Base-by-base conservation (phyloP, 805 yeast genomes). In the Metschnikowia reukaufii region DNA sequence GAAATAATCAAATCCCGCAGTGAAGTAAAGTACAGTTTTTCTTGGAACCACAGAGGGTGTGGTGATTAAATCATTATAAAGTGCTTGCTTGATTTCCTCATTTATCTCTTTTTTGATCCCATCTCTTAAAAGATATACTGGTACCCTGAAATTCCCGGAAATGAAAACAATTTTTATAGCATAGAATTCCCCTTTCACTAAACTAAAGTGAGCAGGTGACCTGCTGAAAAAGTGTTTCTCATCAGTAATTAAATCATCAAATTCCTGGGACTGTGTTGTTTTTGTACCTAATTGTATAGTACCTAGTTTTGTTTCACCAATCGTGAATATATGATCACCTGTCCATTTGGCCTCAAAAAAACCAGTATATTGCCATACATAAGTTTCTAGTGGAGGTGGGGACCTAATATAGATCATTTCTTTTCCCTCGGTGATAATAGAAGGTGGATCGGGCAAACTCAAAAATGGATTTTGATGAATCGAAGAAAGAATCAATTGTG, bases 281-380 rank as follows among this genome's bases (percentile, higher is more conserved):
- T 17, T 37, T n/a, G 15, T 4, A 7, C 29, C 36, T n/a, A 39
- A 13, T 13, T 39, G 36, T 13, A 39, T 39, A 12, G 36, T 17
- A 15, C 35, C 42, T 12, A 18, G 20, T 31, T 39, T 18, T 21
- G 36, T 19, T 25, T 8, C 16, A 13, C 30, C 36, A 8, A 39
- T 31, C 12, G 36, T 10, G 19, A 39, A 29, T 6, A 18, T 17
- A 13, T 39, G 18, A 33, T 9, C 13, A 9, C 42, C 42, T 3
- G 36, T 39, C 10, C n/a, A 19, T 15, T 6, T 19, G 27, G 42
- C 29, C 27, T 29, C n/a, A 23, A 13, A 39, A 16, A 13, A 20
- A n/a, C 42, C 42, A 12, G 21, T 30, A 16, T 29, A 3, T 30
- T 39, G 35, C 42, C 42, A 39, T 17, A 39, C 42, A 31, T 30